Conservation (phyloP, 2,329 filamentous ascomycete species). For the Penicillium sclerotigenum region DNA sequence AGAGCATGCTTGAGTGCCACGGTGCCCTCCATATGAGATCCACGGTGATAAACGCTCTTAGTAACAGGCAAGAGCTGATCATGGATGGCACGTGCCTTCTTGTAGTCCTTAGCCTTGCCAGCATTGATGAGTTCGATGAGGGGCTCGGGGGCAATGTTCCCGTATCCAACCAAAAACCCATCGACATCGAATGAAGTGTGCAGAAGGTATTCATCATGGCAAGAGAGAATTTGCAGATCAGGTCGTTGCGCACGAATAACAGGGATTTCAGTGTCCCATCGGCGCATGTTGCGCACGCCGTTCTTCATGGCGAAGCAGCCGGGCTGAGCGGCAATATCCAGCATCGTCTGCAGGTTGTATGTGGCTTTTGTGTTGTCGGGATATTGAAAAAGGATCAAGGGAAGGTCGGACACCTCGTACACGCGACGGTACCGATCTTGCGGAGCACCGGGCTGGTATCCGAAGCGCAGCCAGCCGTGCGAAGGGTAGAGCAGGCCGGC, state of each 20-base stretch:
- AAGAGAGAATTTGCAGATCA: slow-evolving; percentile 51
- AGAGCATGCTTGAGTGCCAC: slow-evolving; percentile 53
- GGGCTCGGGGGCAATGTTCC: slow-evolving; percentile 52
- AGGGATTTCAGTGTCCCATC: slow-evolving; percentile 56
- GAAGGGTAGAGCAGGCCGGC: slow-evolving; percentile 54
- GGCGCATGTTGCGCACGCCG: slow-evolving; percentile 56
- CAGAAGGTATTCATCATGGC: slow-evolving; percentile 54
- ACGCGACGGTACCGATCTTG: slow-evolving; percentile 53
- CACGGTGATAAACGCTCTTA: slow-evolving; percentile 54
- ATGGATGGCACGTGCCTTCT: slow-evolving; percentile 49
- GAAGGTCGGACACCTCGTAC: slow-evolving; percentile 50
- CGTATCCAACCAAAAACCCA: slow-evolving; percentile 55
- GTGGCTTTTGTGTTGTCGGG: slow-evolving; percentile 54
- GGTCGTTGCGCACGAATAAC: slow-evolving; percentile 51
- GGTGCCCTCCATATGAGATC: slow-evolving; percentile 56
- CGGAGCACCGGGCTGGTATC: slow-evolving; percentile 53
- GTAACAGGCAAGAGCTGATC: slow-evolving; percentile 52
- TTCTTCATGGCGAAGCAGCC: slow-evolving; percentile 58
- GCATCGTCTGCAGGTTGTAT: slow-evolving; percentile 52
- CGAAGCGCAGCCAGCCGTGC: slow-evolving; percentile 56
- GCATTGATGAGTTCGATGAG: slow-evolving; percentile 52
- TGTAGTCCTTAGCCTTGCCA: slow-evolving; percentile 51
- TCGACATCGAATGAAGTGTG: slow-evolving; percentile 54
- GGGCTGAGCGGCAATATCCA: slow-evolving; percentile 53
- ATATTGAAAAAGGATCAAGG: slow-evolving; percentile 55